Conservation (phyloP, 2,329 filamentous ascomycete species). For the Aspergillus sp. region DNA sequence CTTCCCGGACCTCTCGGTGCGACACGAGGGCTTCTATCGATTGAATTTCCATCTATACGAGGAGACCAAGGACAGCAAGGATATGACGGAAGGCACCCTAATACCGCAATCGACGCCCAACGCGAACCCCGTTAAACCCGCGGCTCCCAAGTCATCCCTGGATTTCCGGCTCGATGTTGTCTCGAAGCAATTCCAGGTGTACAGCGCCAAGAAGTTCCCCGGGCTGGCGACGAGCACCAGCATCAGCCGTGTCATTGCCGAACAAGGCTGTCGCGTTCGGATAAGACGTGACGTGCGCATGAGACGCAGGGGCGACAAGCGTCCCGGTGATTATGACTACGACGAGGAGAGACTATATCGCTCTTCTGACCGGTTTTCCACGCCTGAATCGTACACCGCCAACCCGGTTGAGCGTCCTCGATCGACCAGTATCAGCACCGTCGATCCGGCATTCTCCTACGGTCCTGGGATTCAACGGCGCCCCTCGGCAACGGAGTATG, state of each 20-base stretch:
- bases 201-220: conserved; percentile 97
- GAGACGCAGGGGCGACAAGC: conserved; percentile 77
- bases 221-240: conserved; percentile 86
- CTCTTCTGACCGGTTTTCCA: conserved; percentile 48
- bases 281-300: conserved; percentile 93
- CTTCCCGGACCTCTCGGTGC: conserved; percentile 93
- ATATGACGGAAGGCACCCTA: conserved; percentile 63
- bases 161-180: conserved; percentile 88
- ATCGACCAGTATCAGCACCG: conserved; percentile 61
- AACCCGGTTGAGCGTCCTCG: conserved; percentile 54
- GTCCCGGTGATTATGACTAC: conserved; percentile 66
- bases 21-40: conserved; percentile 91
- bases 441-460: conserved; percentile 47
- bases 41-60: conserved; percentile 92
- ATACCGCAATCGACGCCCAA: conserved; percentile 34
- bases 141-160: conserved; percentile 59
- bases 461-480: conserved; percentile 45
- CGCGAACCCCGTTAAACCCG: conserved; percentile 37
- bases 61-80: conserved; percentile 81
- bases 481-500: conserved; percentile 50
- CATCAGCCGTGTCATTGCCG: conserved; percentile 85
- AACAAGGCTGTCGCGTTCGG: conserved; percentile 94
- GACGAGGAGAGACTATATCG: conserved; percentile 54
- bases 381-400: conserved; percentile 50
- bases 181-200: conserved; percentile 83